Percentiles rank a stretch among this genome's conserved stretches.
These are phyloP conservation scores for Kuraishia cidri DNA, from an alignment of 805 yeast species.

Conservation along the genomic window DNA sequence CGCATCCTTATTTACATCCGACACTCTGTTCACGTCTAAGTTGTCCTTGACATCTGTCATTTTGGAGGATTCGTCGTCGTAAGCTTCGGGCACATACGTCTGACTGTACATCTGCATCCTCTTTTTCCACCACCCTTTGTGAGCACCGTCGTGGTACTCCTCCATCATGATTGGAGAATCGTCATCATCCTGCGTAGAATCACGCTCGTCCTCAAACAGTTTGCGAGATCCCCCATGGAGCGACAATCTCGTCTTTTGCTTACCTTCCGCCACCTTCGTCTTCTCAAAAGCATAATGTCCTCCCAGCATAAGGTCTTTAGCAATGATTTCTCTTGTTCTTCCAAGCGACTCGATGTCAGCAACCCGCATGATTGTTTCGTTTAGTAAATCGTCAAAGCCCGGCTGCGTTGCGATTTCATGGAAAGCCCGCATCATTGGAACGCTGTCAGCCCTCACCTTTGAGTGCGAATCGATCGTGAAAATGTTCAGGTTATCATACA, in stretches of 20 bases:
- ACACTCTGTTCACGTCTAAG: no score
- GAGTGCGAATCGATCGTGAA: constrained; percentile 73
- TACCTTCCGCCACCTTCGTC: constrained; percentile 6
- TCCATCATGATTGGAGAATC: constrained; percentile 16
- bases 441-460: constrained; percentile 70
- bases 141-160: constrained; percentile 22
- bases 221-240: constrained; percentile 11
- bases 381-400: constrained; percentile 57
- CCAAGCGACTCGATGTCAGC: constrained; percentile 70
- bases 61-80: not conserved
- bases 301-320: constrained; percentile 58
- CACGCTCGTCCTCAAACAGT: constrained; percentile 7
- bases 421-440: constrained; percentile 87
- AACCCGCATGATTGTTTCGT: constrained; percentile 60
- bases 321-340: constrained; percentile 67
- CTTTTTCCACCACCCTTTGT: constrained; percentile 36
- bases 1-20: no score
- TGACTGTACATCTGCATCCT: constrained; percentile 24
- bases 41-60: no score
- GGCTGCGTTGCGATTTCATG: constrained; percentile 68
- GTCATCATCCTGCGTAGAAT: constrained; percentile 8
- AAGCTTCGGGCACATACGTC: not conserved
- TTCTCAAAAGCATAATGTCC: constrained; percentile 27
- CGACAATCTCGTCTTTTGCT: constrained; percentile 4
- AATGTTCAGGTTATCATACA: constrained; percentile 65